These are phyloP conservation scores for Lactarius akahatsu DNA, from an alignment of 768 basidiomycete species.

Conservation along the genomic window DNA sequence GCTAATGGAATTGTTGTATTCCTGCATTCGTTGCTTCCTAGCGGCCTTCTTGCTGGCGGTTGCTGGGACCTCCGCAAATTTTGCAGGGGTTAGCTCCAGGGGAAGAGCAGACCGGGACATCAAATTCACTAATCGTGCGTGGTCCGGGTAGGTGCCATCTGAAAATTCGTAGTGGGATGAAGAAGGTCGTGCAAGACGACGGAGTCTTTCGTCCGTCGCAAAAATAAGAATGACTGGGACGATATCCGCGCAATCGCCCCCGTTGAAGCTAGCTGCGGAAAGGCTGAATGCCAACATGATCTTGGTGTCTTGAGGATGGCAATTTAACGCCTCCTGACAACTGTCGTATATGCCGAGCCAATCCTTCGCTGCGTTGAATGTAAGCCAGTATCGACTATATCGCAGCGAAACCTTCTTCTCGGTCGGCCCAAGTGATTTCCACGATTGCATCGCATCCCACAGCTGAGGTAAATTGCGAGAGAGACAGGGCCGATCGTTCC, in stretches of 20 bases:
- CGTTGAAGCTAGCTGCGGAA: slow-evolving; percentile 1
- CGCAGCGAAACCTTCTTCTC: neutral
- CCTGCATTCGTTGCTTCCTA: neutral
- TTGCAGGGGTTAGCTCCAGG: neutral
- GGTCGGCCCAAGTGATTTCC: slow-evolving; percentile 1
- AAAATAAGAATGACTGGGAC: neutral
- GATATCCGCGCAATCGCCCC: neutral
- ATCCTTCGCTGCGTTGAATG: neutral
- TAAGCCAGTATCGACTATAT: slow-evolving; percentile 18
- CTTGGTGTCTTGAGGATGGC: neutral
- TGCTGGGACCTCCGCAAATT: neutral
- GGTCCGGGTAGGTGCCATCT: neutral
- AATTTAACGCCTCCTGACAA: neutral
- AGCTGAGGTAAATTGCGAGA: neutral
- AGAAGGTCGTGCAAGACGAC: neutral
- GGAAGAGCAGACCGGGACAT: neutral
- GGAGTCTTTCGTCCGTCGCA: neutral
- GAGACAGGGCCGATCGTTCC: neutral
- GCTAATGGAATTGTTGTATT: neutral
- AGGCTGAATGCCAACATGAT: slow-evolving; percentile 10
- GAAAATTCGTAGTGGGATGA: neutral
- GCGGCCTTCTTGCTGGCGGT: too few species aligned
- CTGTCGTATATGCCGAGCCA: slow-evolving; percentile 1
- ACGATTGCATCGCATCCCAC: neutral
- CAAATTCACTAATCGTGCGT: neutral